Evolutionary conservation across 2,329 filamentous ascomycete species (phyloP).

Genomic region (Fusarium oligoseptatum): DNA sequence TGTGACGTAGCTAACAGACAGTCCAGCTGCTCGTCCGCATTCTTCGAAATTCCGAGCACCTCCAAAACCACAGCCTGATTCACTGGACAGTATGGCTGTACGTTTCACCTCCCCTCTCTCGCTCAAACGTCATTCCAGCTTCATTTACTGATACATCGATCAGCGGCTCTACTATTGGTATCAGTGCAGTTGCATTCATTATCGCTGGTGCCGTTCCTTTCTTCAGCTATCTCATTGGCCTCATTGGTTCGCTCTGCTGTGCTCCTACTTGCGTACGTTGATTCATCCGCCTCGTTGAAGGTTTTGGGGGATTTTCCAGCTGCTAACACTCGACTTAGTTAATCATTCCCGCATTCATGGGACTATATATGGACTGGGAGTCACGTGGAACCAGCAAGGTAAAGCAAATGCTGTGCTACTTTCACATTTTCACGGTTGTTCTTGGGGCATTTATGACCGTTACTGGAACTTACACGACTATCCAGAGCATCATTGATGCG

Average conservation of each 20-base stretch:
- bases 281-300: neutral
- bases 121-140: neutral
- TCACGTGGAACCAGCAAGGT: constrained; percentile 14
- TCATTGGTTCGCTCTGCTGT: constrained; percentile 46
- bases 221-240: constrained; percentile 44
- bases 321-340: constrained; percentile 18
- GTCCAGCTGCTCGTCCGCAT: constrained; percentile 42
- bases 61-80: constrained; percentile 39
- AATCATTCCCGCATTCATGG: constrained; percentile 44
- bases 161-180: constrained; percentile 36
- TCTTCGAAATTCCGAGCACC: constrained; percentile 42
- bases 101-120: constrained; percentile 1
- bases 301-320: neutral
- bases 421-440: constrained; percentile 38
- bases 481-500: constrained; percentile 46
- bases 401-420: constrained; percentile 1
- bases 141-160: neutral
- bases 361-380: constrained; percentile 35
- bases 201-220: constrained; percentile 42
- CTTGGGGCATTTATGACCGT: constrained; percentile 43
- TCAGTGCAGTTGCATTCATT: constrained; percentile 37
- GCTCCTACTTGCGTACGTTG: constrained; percentile 46
- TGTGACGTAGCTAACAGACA: constrained; percentile 5
- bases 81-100: constrained; percentile 48
- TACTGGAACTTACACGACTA: constrained; percentile 44